These are phyloP conservation scores for Linum trigynum DNA, from an alignment of 345 rosid genomes.

Conservation along the genomic window DNA sequence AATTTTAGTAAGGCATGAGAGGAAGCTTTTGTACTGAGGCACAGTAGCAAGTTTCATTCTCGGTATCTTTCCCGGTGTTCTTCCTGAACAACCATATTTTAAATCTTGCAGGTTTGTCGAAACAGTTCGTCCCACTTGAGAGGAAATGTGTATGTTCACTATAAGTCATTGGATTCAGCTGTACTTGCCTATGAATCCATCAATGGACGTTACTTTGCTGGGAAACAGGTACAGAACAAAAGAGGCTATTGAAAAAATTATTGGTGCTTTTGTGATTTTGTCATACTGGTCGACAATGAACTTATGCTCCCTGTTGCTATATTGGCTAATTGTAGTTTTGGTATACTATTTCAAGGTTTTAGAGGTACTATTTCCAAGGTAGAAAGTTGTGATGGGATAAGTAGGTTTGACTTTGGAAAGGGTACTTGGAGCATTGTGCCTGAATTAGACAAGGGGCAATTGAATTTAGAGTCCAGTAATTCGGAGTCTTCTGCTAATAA, in stretches of 20 bases:
- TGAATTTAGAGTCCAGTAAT: background rate
- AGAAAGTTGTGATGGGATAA: background rate
- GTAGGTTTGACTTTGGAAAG: background rate
- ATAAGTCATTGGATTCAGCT: slow-evolving; percentile 73
- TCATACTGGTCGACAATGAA: background rate
- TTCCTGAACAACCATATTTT: background rate
- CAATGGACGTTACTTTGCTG: slow-evolving; percentile 87
- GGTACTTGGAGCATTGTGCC: background rate
- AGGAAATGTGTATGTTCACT: slow-evolving; percentile 89
- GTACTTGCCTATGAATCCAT: slow-evolving; percentile 50
- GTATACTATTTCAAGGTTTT: background rate
- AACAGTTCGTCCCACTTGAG: slow-evolving; percentile 84
- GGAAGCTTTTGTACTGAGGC: background rate
- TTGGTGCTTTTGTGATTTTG: background rate
- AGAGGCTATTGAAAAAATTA: too few relatives aligned
- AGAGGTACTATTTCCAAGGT: background rate
- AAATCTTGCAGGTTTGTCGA: slow-evolving; percentile 54
- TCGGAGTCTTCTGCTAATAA: background rate
- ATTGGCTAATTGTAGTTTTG: background rate
- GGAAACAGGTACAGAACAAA: slow-evolving; percentile 62
- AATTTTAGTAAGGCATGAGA: background rate
- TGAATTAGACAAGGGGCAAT: background rate
- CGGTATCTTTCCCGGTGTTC: background rate
- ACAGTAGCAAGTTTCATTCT: background rate
- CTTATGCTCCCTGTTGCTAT: background rate